These are phyloP conservation scores for Huntiella decipiens DNA, from an alignment of 2,329 filamentous ascomycete genomes.

Conservation along the genomic window DNA sequence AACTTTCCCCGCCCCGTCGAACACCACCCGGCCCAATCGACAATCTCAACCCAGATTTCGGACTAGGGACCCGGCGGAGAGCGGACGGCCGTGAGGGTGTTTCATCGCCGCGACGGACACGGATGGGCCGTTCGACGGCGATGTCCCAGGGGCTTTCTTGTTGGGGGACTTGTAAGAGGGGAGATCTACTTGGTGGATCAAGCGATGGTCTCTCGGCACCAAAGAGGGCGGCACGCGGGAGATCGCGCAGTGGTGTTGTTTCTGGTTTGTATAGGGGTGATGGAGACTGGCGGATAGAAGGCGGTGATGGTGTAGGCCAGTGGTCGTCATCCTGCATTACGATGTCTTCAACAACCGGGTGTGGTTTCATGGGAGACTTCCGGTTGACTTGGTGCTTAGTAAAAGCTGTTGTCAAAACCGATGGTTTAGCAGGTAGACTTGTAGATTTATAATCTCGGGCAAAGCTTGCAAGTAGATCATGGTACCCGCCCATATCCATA, in stretches of 20 bases:
- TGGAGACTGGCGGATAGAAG: background rate
- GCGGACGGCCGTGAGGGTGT: slow-evolving; percentile 1
- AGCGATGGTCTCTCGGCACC: background rate
- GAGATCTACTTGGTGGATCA: background rate
- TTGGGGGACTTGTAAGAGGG: background rate
- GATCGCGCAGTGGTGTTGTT: slow-evolving; percentile 3
- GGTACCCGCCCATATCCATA: slow-evolving; percentile 3
- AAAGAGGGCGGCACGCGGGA: slow-evolving; percentile 2
- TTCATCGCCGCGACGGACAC: slow-evolving; percentile 9
- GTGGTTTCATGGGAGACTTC: background rate
- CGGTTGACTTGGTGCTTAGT: background rate
- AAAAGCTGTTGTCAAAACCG: background rate
- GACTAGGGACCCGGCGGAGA: slow-evolving; percentile 2
- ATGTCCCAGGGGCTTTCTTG: slow-evolving; percentile 3
- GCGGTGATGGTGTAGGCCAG: slow-evolving; percentile 6
- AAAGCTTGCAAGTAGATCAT: slow-evolving; percentile 4
- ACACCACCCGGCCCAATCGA: background rate
- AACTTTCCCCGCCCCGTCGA: background rate
- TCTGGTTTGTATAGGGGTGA: background rate
- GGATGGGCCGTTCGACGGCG: slow-evolving; percentile 6
- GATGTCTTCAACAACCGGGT: too few species aligned
- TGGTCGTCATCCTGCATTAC: background rate
- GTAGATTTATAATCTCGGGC: background rate
- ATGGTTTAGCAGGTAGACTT: background rate
- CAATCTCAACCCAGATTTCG: slow-evolving; percentile 3